phyloP scores from a whole-genome alignment of 352 stramenopile species.

The Globisporangium spinosum region DNA sequence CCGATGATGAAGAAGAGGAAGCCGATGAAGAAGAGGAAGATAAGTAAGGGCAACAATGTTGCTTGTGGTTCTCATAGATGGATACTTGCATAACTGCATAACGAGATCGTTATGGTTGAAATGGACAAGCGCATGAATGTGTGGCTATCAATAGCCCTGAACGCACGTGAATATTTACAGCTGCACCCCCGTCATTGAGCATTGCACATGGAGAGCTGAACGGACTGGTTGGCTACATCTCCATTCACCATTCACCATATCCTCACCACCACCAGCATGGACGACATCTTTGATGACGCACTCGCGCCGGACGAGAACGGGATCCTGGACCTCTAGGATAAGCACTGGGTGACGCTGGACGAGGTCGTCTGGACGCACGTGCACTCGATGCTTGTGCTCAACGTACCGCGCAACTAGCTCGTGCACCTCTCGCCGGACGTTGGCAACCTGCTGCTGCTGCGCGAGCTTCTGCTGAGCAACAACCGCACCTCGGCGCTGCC shows the following conservation, averaged over 20 bases:
- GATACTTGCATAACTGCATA: constrained; percentile 7
- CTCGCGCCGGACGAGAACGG: constrained; percentile 67
- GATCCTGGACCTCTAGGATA: constrained; percentile 66
- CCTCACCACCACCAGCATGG: constrained; percentile 29
- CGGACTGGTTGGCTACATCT: neutral
- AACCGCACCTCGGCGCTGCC: constrained; percentile 61
- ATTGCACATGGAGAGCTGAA: neutral
- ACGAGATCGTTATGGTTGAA: neutral
- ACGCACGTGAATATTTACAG: neutral
- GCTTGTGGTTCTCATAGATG: neutral
- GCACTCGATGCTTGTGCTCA: constrained; percentile 64
- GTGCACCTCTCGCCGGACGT: constrained; percentile 54
- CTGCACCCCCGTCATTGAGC: neutral
- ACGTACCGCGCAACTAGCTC: constrained; percentile 69
- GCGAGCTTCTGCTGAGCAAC: constrained; percentile 55
- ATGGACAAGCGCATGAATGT: neutral
- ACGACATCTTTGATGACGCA: constrained; percentile 66
- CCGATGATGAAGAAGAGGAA: constrained; percentile 38
- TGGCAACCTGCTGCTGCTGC: constrained; percentile 59
- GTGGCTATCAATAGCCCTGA: constrained; percentile 1
- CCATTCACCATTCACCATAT: neutral
- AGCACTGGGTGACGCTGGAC: constrained; percentile 77
- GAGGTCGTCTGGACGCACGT: constrained; percentile 73
- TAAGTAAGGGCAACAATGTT: neutral
- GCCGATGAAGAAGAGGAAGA: constrained; percentile 15